Evolutionary conservation across 2,329 filamentous ascomycete species (phyloP).

Genomic region (Neoscytalidium dimidiatum): DNA sequence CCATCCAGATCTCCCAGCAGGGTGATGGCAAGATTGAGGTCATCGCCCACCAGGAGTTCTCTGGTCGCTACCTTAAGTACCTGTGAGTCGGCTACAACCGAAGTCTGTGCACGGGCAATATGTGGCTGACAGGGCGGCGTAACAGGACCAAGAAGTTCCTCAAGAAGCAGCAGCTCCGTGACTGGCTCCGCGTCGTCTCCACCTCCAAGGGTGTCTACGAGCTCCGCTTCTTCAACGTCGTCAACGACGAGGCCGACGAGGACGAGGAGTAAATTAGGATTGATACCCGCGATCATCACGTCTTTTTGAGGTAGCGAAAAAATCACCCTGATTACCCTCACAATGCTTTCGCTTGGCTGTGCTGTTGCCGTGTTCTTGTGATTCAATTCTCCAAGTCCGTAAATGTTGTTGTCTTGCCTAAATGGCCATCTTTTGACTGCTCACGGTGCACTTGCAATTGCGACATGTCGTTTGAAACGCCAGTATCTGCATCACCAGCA

Average conservation of each 20-base stretch:
- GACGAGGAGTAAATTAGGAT: constrained; percentile 83
- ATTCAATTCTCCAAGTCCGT: not conserved
- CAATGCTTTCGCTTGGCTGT: not conserved
- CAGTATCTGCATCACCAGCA: too few relatives aligned
- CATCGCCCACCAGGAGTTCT: constrained; percentile 96
- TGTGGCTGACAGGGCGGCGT: constrained; percentile 20
- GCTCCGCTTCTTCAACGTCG: constrained; percentile 99
- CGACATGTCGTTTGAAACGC: too few relatives aligned
- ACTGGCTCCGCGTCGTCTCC: constrained; percentile 99
- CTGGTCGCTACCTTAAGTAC: constrained; percentile 99
- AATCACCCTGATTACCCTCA: not conserved
- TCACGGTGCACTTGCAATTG: too few relatives aligned
- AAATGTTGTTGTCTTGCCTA: not conserved
- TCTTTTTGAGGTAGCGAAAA: constrained; percentile 8
- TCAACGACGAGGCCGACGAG: constrained; percentile 96
- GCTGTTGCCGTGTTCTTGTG: not conserved
- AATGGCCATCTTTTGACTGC: not conserved
- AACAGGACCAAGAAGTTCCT: constrained; percentile 99
- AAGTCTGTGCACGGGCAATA: not conserved
- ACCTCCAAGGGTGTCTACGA: constrained; percentile 98
- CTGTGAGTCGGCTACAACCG: constrained; percentile 63
- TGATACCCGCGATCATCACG: constrained; percentile 1
- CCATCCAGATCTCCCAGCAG: constrained; percentile 83
- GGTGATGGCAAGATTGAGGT: constrained; percentile 98
- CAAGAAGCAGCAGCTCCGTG: constrained; percentile 99